Evolutionary conservation across 2,329 filamentous ascomycete genomes (phyloP), one percentile per base, ranked within the genome.

Genomic region (Hansfordia pulvinata): DNA sequence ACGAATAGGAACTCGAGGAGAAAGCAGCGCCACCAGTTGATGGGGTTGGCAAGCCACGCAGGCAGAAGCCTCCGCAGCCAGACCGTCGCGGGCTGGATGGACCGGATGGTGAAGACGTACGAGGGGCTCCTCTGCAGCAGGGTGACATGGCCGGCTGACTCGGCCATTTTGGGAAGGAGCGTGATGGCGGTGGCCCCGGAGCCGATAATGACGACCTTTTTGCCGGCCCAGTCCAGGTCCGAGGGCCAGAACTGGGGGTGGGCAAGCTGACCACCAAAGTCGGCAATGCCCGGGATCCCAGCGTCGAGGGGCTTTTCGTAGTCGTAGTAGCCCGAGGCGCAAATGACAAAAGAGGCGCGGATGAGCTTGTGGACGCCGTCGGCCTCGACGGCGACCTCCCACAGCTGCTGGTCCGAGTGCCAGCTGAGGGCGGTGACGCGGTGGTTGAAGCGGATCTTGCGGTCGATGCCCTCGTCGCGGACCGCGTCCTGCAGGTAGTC

Each of bases 111-210:
- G 23, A 78, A 38, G 29, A 85, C 63, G 40, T 81, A 86, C 1
- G 63, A 68, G 0, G 83, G 83, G 20, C 74, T 82, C 30, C 83
- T 69, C 52, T 92, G 83, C 2, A 92, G 60, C 69, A 86, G 83
- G 2, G 80, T 86, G 16, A 83, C 70, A 11, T 67, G 62, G 6
- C 53, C 54, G 5, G 76, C 78, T 24, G 64, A 68, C 20, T 77
- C 56, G 2, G 72, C 69, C 24, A 90, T 53, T 20, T 64, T 67
- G 1, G 83, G 83, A 5, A 90, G 51, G 1, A 92, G 60, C 0
- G 82, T 90, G 28, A 88, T 54, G 5, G 82, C 77, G 0, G 83
- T 92, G 3, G 83, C 83, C 4, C 83, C 83, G 10, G 69, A 76
- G 8, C 82, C 82, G 33, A 88, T 69, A 29, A 88, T 60, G 19